Conservation (phyloP, 139 green algal species). For the Chlamydomonas incerta region DNA sequence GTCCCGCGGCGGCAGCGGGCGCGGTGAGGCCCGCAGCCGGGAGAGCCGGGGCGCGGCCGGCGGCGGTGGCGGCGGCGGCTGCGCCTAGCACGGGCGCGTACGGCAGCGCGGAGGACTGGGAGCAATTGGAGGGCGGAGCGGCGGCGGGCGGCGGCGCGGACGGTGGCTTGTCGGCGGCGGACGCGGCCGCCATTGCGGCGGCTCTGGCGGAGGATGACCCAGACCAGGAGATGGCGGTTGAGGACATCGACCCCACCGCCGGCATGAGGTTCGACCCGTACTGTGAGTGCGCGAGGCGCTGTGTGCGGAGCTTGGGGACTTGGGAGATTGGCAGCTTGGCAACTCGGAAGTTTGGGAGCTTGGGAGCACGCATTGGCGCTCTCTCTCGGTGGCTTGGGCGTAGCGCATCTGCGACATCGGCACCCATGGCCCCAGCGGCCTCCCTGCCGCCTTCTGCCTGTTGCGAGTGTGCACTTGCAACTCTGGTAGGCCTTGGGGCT, state of each 20-base stretch:
- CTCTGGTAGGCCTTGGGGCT: too few relatives aligned
- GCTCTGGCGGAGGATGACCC: conserved; percentile 34
- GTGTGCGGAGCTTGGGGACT: too few relatives aligned
- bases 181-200: conserved; percentile 45
- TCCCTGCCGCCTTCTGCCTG: too few relatives aligned
- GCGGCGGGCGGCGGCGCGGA: neutral
- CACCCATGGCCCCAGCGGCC: too few relatives aligned
- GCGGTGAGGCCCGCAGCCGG: neutral
- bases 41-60: neutral
- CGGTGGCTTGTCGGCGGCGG: conserved; percentile 16
- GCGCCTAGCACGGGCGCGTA: neutral
- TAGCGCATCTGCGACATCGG: too few relatives aligned
- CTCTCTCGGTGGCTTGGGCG: too few relatives aligned
- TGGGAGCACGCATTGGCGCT: too few relatives aligned
- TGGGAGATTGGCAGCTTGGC: too few relatives aligned
- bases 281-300: neutral
- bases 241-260: conserved; percentile 16
- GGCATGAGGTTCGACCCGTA: conserved; percentile 25
- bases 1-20: too few relatives aligned
- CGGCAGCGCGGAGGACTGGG: conserved; percentile 18
- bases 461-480: too few relatives aligned
- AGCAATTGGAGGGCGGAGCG: neutral
- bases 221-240: neutral
- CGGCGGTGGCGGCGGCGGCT: neutral
- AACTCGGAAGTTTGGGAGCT: too few relatives aligned